These are phyloP conservation scores for Colletotrichum liriopes DNA, from an alignment of 2,329 filamentous ascomycete species.

Conservation along the genomic window DNA sequence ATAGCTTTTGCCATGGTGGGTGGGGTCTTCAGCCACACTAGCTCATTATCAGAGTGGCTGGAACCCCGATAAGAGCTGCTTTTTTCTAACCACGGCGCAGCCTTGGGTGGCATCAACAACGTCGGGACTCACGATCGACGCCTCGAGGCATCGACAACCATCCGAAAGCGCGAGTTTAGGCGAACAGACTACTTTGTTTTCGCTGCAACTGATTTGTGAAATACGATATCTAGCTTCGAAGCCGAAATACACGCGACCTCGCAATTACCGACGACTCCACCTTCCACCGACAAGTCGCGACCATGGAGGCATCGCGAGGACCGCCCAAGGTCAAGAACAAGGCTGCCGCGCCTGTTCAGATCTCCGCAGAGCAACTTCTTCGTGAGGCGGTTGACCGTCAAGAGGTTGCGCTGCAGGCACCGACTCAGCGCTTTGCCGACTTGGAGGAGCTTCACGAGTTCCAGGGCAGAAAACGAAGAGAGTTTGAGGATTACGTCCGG, in stretches of 20 bases:
- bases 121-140: not conserved
- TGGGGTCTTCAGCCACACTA: conserved; percentile 3
- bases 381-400: conserved; percentile 98
- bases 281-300: conserved; percentile 48
- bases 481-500: conserved; percentile 98
- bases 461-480: conserved; percentile 94
- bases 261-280: too few relatives aligned
- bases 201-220: too few relatives aligned
- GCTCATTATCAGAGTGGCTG: conserved; percentile 26
- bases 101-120: conserved; percentile 5
- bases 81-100: conserved; percentile 24
- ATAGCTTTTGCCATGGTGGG: not conserved
- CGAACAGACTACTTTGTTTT: not conserved
- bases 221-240: not conserved
- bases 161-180: not conserved
- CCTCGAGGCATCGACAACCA: not conserved
- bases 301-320: conserved; percentile 91
- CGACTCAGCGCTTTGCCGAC: conserved; percentile 95
- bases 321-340: conserved; percentile 99
- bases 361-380: conserved; percentile 96
- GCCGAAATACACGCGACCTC: not conserved
- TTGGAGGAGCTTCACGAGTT: conserved; percentile 98
- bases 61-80: conserved; percentile 19
- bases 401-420: conserved; percentile 88
- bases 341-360: conserved; percentile 90